Percentiles rank a stretch among this genome's conserved stretches.
Evolutionary conservation across 2,329 filamentous ascomycete species (phyloP).

Genomic region (Byssochlamys sp.): DNA sequence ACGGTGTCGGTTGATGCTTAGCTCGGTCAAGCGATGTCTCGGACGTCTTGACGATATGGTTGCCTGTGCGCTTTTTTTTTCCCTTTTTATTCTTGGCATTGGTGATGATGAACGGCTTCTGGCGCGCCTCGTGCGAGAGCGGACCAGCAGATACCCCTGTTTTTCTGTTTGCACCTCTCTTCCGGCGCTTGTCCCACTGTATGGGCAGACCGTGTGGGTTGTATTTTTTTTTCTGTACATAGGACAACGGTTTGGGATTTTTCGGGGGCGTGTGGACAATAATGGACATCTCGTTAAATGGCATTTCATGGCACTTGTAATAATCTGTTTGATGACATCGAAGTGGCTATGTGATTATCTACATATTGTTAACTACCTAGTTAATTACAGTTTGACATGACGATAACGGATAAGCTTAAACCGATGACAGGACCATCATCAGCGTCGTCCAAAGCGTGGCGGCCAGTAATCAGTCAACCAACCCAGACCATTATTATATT

Average conservation of each 20-base stretch:
- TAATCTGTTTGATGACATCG: background rate
- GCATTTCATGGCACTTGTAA: background rate
- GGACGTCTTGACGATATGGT: background rate
- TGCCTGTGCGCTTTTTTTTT: background rate
- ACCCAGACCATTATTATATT: too few relatives aligned
- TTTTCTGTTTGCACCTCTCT: slow-evolving; percentile 4
- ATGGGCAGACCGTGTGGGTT: background rate
- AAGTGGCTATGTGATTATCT: background rate
- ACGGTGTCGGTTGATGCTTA: slow-evolving; percentile 26
- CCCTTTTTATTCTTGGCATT: background rate
- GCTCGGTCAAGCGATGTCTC: too few relatives aligned
- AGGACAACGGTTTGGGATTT: background rate
- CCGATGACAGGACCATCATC: background rate
- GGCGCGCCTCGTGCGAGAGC: slow-evolving; percentile 10
- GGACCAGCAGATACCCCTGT: slow-evolving; percentile 28
- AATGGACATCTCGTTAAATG: background rate
- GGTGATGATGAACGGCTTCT: slow-evolving; percentile 7
- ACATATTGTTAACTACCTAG: background rate
- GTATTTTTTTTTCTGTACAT: background rate
- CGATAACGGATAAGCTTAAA: background rate
- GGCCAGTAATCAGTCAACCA: too few relatives aligned
- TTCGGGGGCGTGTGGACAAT: background rate
- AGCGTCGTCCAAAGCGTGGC: too few relatives aligned
- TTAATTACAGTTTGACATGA: background rate
- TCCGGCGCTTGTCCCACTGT: background rate